phyloP scores from a whole-genome alignment of 192 early-diverging fungal species.

The Podila horticola region DNA sequence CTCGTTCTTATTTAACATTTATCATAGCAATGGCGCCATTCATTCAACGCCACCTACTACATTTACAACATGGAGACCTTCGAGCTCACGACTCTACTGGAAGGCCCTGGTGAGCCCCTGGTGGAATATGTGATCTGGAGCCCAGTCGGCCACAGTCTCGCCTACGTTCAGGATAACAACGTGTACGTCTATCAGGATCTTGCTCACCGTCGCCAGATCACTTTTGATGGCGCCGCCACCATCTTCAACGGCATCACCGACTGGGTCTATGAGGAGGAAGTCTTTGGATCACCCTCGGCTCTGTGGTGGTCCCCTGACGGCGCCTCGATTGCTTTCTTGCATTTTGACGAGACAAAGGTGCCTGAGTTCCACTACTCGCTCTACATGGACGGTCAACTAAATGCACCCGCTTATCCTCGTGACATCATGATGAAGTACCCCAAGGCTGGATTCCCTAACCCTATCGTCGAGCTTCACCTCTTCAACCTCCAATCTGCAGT shows the following conservation, averaged over 20 bases:
- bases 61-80: constrained; percentile 75
- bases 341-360: constrained; percentile 88
- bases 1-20: neutral
- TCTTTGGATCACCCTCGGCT: constrained; percentile 71
- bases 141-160: constrained; percentile 78
- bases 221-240: constrained; percentile 81
- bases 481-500: constrained; percentile 56
- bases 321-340: constrained; percentile 79
- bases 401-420: constrained; percentile 70
- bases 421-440: constrained; percentile 88
- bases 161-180: constrained; percentile 91
- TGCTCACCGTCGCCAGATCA: constrained; percentile 75
- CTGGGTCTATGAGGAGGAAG: constrained; percentile 99
- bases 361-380: constrained; percentile 80
- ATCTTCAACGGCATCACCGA: constrained; percentile 96
- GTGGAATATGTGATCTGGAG: constrained; percentile 82
- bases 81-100: constrained; percentile 69
- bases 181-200: constrained; percentile 81
- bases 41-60: constrained; percentile 81
- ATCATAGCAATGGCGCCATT: constrained; percentile 84
- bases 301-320: constrained; percentile 93
- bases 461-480: constrained; percentile 79
- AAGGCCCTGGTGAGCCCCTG: constrained; percentile 44
- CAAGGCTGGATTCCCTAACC: constrained; percentile 89
- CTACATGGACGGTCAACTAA: constrained; percentile 68